Conservation (phyloP, 768 basidiomycete species). For the Naganishia vishniacii region DNA sequence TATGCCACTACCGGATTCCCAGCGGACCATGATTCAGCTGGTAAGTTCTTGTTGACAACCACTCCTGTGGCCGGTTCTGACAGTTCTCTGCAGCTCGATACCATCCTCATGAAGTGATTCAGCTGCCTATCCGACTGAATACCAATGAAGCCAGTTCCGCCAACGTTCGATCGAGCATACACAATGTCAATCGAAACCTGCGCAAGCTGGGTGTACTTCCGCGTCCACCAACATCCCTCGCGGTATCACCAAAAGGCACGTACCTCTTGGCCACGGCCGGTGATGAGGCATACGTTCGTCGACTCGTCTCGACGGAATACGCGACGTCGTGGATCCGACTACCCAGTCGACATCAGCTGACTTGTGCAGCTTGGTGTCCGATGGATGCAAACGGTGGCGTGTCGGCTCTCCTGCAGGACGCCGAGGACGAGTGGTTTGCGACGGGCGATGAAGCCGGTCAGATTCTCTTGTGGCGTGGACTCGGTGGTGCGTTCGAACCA, state of each 20-base stretch:
- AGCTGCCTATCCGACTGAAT: constrained; percentile 14
- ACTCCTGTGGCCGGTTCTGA: too few species aligned
- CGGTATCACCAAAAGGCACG: constrained; percentile 67
- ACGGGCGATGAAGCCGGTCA: constrained; percentile 82
- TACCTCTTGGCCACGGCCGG: constrained; percentile 65
- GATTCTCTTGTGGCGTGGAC: constrained; percentile 88
- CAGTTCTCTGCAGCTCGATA: neutral
- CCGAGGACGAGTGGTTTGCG: constrained; percentile 75
- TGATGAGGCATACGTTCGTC: constrained; percentile 16
- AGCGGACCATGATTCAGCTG: constrained; percentile 1
- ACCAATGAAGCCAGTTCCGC: constrained; percentile 16
- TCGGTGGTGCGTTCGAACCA: constrained; percentile 54
- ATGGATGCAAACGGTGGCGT: constrained; percentile 46
- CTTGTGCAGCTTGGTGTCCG: constrained; percentile 82
- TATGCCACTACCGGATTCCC: neutral
- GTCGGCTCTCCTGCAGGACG: constrained; percentile 4
- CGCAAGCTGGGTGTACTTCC: constrained; percentile 17
- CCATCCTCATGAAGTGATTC: constrained; percentile 12
- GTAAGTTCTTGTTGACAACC: neutral
- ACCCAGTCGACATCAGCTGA: constrained; percentile 51
- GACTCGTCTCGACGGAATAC: neutral
- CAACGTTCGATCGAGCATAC: constrained; percentile 13
- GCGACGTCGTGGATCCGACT: constrained; percentile 18
- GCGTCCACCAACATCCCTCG: constrained; percentile 55
- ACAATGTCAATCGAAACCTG: constrained; percentile 16